Percentiles rank a stretch among this genome's conserved stretches.
phyloP scores from a whole-genome alignment of 768 basidiomycete species.

The Daedaleopsis nitida region DNA sequence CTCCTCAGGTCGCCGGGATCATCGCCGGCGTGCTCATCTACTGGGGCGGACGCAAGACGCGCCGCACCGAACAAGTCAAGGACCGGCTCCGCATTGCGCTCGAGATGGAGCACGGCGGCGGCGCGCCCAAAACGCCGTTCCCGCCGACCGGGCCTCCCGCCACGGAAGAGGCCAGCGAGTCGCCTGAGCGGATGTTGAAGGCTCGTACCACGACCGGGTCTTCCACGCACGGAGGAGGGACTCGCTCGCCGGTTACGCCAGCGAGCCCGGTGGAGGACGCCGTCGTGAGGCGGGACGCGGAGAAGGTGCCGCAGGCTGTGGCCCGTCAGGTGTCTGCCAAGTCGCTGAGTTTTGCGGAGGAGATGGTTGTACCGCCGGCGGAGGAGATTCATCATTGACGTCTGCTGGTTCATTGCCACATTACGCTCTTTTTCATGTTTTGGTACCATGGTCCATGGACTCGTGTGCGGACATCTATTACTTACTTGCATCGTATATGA shows the following conservation, averaged over 20 bases:
- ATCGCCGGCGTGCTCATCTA: conserved; percentile 72
- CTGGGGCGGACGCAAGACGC: conserved; percentile 69
- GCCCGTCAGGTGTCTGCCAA: conserved; percentile 9
- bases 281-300: conserved; percentile 1
- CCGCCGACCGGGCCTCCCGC: not conserved
- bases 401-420: not conserved
- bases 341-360: conserved; percentile 32
- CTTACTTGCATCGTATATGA: too few species aligned
- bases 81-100: conserved; percentile 54
- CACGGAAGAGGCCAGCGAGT: not conserved
- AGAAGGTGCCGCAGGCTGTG: not conserved
- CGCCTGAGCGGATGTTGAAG: not conserved
- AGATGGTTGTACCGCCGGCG: conserved; percentile 33
- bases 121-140: not conserved
- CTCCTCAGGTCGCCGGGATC: conserved; percentile 52
- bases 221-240: not conserved
- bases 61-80: conserved; percentile 65
- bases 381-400: conserved; percentile 5
- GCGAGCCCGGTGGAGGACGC: too few species aligned
- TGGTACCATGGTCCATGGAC: not conserved
- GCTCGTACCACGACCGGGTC: not conserved
- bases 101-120: conserved; percentile 31
- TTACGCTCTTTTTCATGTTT: not conserved
- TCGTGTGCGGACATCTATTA: too few species aligned
- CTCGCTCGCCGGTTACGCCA: not conserved